phyloP scores from a whole-genome alignment of 73 alveolate species.

The Paramecium caudatum region DNA sequence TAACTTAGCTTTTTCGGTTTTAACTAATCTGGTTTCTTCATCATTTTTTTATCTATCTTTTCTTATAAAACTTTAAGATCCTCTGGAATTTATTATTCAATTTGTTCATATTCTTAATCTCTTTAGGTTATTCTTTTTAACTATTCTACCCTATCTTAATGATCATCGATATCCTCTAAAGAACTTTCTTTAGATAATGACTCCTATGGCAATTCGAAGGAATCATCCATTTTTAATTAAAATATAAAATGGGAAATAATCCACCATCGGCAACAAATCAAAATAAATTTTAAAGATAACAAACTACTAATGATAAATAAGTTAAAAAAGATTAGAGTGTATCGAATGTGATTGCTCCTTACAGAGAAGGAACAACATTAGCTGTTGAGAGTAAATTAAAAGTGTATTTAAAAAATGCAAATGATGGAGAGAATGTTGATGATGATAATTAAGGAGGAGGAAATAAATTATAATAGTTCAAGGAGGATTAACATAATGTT shows the following conservation, averaged over 20 bases:
- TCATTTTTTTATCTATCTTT: not conserved
- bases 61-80: slow-evolving; percentile 47
- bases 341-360: slow-evolving; percentile 56
- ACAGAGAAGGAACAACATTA: slow-evolving; percentile 67
- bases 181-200: slow-evolving; percentile 30
- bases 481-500: slow-evolving; percentile 63
- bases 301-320: slow-evolving; percentile 30
- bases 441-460: slow-evolving; percentile 47
- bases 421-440: slow-evolving; percentile 44
- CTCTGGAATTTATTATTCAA: not conserved
- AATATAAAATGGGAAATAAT: slow-evolving; percentile 3
- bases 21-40: slow-evolving; percentile 2
- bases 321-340: slow-evolving; percentile 22
- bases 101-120: not conserved
- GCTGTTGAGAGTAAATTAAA: slow-evolving; percentile 65
- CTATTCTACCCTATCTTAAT: slow-evolving; percentile 4
- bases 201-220: not conserved
- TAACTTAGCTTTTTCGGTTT: not conserved
- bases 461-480: slow-evolving; percentile 48
- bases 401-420: slow-evolving; percentile 42
- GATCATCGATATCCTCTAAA: not conserved
- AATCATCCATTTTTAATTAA: slow-evolving; percentile 30
- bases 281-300: not conserved
- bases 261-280: not conserved
- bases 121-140: slow-evolving; percentile 1